Evolutionary conservation across 1,284 basidiomycete species (phyloP), one percentile per base, ranked within the genome.

Genomic region (Xerocomus minutiporus): DNA sequence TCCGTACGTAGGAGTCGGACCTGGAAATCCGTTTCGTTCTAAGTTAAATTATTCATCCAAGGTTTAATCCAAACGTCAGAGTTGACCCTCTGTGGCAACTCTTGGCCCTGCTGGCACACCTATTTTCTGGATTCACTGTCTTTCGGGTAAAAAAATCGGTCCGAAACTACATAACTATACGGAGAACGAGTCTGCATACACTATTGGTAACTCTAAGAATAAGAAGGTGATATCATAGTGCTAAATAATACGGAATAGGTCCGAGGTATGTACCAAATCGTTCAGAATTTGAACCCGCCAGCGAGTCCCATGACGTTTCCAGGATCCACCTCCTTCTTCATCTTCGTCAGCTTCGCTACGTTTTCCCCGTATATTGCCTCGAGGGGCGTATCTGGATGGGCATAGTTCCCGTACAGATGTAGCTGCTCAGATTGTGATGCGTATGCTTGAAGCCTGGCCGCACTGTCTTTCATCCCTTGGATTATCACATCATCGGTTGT

Each of bases 271-370:
- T 12, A 25, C 36, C 34, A 8, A 23, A 50, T 12, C 45, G 8
- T n/a, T 49, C 40, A 42, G 20, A 63, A 57, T 49, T 59, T 64
- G 59, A 67, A 65, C 4, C 82, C 82, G 5, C 81, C 82, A 13
- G 80, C 71, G n/a, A 82, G 74, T 12, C 68, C 73, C 81, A 84
- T 84, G 26, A 83, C 72, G 58, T 79, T 74, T 7, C 61, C 51
- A 0, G 81, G 81, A 58, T 84, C 82, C 50, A 77, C 71, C 47
- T 53, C 52, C 26, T 58, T 61, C 62, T 76, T 80, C 23, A 82
- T 64, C 8, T 49, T 57, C 48, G 64, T 56, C 57, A 84, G 56
- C 42, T 57, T 63, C 6, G 61, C 59, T 9, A 82, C 45, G 57
- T 81, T 81, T 17, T 50, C 62, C 5, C 81, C 81, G 56, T 80